Evolutionary conservation across 1,284 basidiomycete genomes (phyloP).

Genomic region (Mycena sp.): DNA sequence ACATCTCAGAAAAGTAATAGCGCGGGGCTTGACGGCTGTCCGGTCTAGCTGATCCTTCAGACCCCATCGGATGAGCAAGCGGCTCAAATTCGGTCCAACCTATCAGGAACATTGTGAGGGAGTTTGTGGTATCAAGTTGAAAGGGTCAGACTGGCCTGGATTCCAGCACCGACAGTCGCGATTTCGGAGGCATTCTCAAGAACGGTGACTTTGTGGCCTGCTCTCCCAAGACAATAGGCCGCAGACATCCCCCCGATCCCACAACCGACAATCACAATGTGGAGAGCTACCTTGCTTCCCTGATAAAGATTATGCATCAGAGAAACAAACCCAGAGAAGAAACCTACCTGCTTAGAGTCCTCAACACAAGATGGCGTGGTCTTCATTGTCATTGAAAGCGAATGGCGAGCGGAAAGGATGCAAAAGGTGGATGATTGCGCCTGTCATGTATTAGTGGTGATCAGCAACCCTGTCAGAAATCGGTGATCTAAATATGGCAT

Average conservation of each 20-base stretch:
- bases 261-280: constrained; percentile 59
- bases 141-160: not conserved
- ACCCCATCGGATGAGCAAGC: constrained; percentile 9
- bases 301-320: no score
- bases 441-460: no score
- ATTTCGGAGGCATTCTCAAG: constrained; percentile 46
- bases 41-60: not conserved
- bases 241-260: constrained; percentile 62
- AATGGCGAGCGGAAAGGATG: no score
- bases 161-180: not conserved
- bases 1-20: constrained; percentile 58
- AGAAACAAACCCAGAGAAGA: no score
- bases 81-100: constrained; percentile 3
- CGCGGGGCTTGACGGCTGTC: constrained; percentile 16
- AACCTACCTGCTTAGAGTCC: no score
- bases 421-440: no score
- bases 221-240: constrained; percentile 55
- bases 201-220: constrained; percentile 60
- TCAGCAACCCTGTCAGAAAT: no score
- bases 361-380: no score
- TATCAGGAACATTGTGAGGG: not conserved
- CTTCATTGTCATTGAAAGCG: no score
- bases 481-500: no score
- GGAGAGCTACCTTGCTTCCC: constrained; percentile 39
- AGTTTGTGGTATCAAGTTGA: not conserved